Evolutionary conservation across 768 basidiomycete genomes (phyloP).

Genomic region (Agrocybe praecox): DNA sequence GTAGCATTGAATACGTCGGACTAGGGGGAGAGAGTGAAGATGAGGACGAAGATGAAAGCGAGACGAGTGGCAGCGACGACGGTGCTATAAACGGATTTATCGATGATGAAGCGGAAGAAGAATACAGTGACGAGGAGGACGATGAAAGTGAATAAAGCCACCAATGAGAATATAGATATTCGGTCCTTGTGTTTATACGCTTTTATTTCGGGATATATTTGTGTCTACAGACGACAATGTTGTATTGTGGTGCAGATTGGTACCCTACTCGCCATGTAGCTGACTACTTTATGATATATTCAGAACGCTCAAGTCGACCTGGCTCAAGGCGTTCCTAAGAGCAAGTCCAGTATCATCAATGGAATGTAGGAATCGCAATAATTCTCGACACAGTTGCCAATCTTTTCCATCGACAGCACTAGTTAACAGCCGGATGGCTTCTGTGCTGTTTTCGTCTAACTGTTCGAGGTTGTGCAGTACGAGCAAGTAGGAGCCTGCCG

Average conservation of each 20-base stretch:
- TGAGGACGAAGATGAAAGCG: constrained; percentile 47
- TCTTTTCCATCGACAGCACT: constrained; percentile 78
- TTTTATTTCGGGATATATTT: background rate
- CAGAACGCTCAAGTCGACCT: constrained; percentile 28
- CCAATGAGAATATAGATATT: background rate
- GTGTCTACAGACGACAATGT: background rate
- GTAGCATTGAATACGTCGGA: constrained; percentile 80
- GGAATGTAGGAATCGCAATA: constrained; percentile 89
- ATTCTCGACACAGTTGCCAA: constrained; percentile 90
- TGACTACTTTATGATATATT: background rate
- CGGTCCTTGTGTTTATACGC: background rate
- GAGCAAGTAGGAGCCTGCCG: constrained; percentile 90
- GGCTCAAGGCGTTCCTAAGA: constrained; percentile 60
- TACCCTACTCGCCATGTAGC: background rate
- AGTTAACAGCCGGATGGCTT: constrained; percentile 80
- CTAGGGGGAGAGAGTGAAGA: constrained; percentile 64
- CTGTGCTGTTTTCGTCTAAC: constrained; percentile 74
- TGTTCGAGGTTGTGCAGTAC: constrained; percentile 94
- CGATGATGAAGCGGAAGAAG: constrained; percentile 67
- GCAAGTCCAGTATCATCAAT: constrained; percentile 86
- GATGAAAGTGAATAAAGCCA: constrained; percentile 50
- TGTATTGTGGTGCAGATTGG: background rate
- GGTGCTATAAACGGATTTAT: constrained; percentile 52
- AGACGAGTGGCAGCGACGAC: constrained; percentile 48
- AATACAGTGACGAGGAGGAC: constrained; percentile 47